These are phyloP conservation scores for Psilocybe mexicana DNA, from an alignment of 1,284 basidiomycete genomes.

Conservation along the genomic window DNA sequence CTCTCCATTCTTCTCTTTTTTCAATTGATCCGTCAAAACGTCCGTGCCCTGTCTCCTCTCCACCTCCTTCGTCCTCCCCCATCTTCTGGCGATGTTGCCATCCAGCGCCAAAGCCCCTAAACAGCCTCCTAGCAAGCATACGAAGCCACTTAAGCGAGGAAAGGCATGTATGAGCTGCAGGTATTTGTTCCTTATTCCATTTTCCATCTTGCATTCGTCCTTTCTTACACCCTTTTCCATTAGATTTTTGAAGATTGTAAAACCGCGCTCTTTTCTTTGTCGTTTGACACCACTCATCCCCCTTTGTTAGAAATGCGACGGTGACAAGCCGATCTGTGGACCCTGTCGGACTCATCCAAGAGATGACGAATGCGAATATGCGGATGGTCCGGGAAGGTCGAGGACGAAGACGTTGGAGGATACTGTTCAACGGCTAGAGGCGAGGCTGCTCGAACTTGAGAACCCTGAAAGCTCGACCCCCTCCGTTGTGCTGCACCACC, in stretches of 20 bases:
- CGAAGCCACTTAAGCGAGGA: slow-evolving; percentile 42
- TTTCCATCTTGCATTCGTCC: neutral
- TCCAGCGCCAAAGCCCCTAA: slow-evolving; percentile 28
- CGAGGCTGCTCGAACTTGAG: slow-evolving; percentile 45
- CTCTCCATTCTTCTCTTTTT: slow-evolving; percentile 19
- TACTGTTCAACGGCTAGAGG: slow-evolving; percentile 41
- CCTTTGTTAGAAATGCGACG: slow-evolving; percentile 45
- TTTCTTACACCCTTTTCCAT: slow-evolving; percentile 4
- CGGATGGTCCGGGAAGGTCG: slow-evolving; percentile 45
- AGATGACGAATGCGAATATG: slow-evolving; percentile 48
- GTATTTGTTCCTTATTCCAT: slow-evolving; percentile 26
- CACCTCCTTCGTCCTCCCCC: slow-evolving; percentile 15
- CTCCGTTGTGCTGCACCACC: slow-evolving; percentile 45
- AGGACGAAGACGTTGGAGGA: slow-evolving; percentile 46
- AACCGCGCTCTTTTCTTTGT: slow-evolving; percentile 19
- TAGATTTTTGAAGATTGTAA: slow-evolving; percentile 62
- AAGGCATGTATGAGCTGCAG: slow-evolving; percentile 49
- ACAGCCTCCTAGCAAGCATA: slow-evolving; percentile 17
- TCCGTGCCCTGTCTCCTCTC: slow-evolving; percentile 20
- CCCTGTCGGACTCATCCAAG: slow-evolving; percentile 43
- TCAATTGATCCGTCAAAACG: slow-evolving; percentile 36
- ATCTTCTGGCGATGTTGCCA: slow-evolving; percentile 36
- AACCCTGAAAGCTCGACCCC: slow-evolving; percentile 44
- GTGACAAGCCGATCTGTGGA: slow-evolving; percentile 44
- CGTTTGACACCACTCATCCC: slow-evolving; percentile 4